Base-by-base conservation (phyloP, 2,329 filamentous ascomycete genomes). In the Sporothrix euskadiensis region DNA sequence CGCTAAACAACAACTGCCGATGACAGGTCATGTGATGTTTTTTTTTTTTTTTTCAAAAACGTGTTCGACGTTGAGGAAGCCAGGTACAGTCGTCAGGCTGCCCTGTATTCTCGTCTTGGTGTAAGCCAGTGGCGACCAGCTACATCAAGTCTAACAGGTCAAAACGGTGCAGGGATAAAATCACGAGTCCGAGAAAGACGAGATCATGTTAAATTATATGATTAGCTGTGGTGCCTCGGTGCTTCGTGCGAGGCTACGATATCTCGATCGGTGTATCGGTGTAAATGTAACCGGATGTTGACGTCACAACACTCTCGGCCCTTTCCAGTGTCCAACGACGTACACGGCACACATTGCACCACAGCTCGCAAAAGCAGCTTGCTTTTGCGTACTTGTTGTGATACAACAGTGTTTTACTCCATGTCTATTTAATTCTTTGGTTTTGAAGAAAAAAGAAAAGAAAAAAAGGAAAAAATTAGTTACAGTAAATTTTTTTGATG, bases 301-400 rank as follows among this genome's bases (percentile, higher is more conserved):
- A 66, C 61, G 61, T 66, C 61, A 66, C 61, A 30, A 47, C 9
- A 30, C 39, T 26, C 30, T 66, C 39, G 61, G 61, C 61, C 61
- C 61, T 66, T 66, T 66, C 61, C 61, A 22, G 44, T 39, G 47
- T 69, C 44, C 26, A 16, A 69, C 65, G 26, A 39, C 26, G 16
- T n/a, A 47, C 61, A 14, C 12, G 19, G 12, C 22, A 56, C 22
- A 26, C 61, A 66, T 22, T 30, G 26, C 61, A 47, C 35, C 9
- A n/a, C 59, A 44, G n/a, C 35, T 65, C 26, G 12, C 61, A 47
- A 19, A 30, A 16, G 12, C 39, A 16, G 35, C 41, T 66, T 66
- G 22, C 16, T 44, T 5, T 30, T 22, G 12, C 30, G 39, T 66
- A 9, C 22, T 47, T n/a, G 6, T 44, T 9, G 39, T 47, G 61